Evolutionary conservation across 805 yeast genomes (phyloP).

Genomic region (Teunomyces lycoperdinae): DNA sequence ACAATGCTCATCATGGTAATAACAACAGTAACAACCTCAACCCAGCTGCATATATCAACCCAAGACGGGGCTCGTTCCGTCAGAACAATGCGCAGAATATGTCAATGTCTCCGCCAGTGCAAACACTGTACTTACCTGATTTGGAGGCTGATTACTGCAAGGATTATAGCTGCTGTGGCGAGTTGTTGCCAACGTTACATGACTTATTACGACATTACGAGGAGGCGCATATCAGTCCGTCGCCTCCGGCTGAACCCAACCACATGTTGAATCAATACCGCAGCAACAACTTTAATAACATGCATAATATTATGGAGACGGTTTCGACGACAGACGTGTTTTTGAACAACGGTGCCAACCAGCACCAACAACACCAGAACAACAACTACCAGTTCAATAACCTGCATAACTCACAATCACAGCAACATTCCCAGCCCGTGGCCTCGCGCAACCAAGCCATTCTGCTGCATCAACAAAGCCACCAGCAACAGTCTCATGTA

Average conservation of each 20-base stretch:
- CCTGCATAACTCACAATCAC: conserved; percentile 9
- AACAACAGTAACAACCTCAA: conserved; percentile 12
- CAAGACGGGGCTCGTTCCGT: conserved; percentile 38
- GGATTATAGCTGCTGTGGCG: conserved; percentile 96
- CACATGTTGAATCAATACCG: conserved; percentile 30
- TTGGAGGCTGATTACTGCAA: conserved; percentile 94
- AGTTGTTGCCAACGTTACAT: conserved; percentile 85
- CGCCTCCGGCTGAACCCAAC: conserved; percentile 42
- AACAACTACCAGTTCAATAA: conserved; percentile 9
- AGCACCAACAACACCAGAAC: conserved; percentile 11
- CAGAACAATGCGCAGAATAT: conserved; percentile 16
- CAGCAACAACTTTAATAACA: conserved; percentile 35
- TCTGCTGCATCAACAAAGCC: neutral
- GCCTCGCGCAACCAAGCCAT: conserved; percentile 11
- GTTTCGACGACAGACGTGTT: conserved; percentile 94
- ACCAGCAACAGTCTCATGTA: conserved; percentile 5
- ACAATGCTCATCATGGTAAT: conserved; percentile 9
- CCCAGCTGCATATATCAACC: conserved; percentile 28
- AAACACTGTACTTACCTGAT: conserved; percentile 81
- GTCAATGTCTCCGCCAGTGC: conserved; percentile 62
- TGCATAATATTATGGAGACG: conserved; percentile 72
- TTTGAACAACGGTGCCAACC: conserved; percentile 41
- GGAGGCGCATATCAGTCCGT: conserved; percentile 80
- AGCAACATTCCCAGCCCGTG: conserved; percentile 12
- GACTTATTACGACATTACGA: conserved; percentile 93